These are phyloP conservation scores for Fusarium sp. DNA, from an alignment of 2,329 filamentous ascomycete genomes.

Conservation along the genomic window DNA sequence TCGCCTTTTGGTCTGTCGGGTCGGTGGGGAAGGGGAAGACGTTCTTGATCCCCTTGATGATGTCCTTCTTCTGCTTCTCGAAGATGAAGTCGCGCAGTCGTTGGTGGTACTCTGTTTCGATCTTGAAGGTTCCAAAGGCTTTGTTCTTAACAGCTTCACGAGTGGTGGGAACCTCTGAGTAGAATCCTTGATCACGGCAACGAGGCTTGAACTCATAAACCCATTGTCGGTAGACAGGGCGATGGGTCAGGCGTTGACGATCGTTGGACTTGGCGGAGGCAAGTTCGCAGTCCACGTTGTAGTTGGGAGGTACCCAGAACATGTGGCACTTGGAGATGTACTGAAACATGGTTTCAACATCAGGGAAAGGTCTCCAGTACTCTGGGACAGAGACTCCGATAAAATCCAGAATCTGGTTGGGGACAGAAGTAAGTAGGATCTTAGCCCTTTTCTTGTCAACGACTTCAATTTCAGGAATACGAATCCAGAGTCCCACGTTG, in stretches of 20 bases:
- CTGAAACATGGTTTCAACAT: slow-evolving; percentile 68
- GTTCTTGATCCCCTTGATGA: slow-evolving; percentile 40
- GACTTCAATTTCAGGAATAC: slow-evolving; percentile 75
- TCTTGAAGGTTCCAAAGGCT: slow-evolving; percentile 65
- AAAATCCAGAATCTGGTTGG: slow-evolving; percentile 68
- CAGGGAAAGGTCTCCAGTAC: slow-evolving; percentile 69
- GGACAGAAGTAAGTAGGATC: slow-evolving; percentile 70
- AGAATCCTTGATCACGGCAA: slow-evolving; percentile 58
- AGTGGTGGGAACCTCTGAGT: slow-evolving; percentile 44
- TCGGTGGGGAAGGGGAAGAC: not conserved
- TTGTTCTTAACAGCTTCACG: slow-evolving; percentile 64
- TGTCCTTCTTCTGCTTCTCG: slow-evolving; percentile 57
- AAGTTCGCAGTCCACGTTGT: slow-evolving; percentile 49
- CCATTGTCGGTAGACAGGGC: slow-evolving; percentile 71
- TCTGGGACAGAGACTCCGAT: slow-evolving; percentile 65
- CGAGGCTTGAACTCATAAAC: slow-evolving; percentile 71
- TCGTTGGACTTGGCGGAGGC: slow-evolving; percentile 64
- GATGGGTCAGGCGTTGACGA: slow-evolving; percentile 64
- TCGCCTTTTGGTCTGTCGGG: slow-evolving; percentile 31
- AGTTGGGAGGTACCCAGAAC: slow-evolving; percentile 61
- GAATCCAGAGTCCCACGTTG: slow-evolving; percentile 72
- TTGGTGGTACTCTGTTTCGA: slow-evolving; percentile 58
- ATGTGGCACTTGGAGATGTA: slow-evolving; percentile 71
- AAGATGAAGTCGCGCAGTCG: slow-evolving; percentile 53
- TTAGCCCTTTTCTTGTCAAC: slow-evolving; percentile 67